Percentiles rank a stretch among this genome's conserved stretches.
Evolutionary conservation across 495 filamentous ascomycete species (phyloP).

Genomic region (Glonium stellatum): DNA sequence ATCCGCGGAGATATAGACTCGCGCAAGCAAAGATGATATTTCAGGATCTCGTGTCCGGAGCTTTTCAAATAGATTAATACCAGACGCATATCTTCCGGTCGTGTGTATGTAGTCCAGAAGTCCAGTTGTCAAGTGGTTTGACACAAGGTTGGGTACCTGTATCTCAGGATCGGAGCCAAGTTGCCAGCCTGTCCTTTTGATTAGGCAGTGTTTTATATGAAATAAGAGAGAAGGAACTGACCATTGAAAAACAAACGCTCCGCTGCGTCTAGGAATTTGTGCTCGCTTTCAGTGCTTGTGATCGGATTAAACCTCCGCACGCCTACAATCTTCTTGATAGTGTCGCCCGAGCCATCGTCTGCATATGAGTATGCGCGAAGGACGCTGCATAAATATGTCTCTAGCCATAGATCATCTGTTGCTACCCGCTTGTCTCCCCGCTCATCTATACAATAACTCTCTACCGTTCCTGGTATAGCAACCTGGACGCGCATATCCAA

Average conservation of each 20-base stretch:
- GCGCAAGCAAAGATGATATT: conserved; percentile 84
- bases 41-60: conserved; percentile 83
- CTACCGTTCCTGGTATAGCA: conserved; percentile 88
- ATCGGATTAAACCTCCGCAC: conserved; percentile 94
- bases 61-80: conserved; percentile 97
- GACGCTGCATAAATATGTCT: conserved; percentile 93
- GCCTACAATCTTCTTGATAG: conserved; percentile 87
- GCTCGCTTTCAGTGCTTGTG: conserved; percentile 93
- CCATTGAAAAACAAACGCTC: conserved; percentile 93
- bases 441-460: conserved; percentile 95
- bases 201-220: not conserved
- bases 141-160: conserved; percentile 92
- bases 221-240: conserved; percentile 33
- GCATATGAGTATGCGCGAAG: conserved; percentile 92
- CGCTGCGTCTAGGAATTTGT: conserved; percentile 90
- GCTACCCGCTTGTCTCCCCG: conserved; percentile 87
- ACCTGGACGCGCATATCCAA: conserved; percentile 98
- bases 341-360: conserved; percentile 85
- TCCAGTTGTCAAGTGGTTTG: conserved; percentile 88
- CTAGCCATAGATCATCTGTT: conserved; percentile 89
- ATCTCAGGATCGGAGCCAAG: conserved; percentile 95
- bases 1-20: conserved; percentile 83
- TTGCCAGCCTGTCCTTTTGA: conserved; percentile 62
- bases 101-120: conserved; percentile 96
- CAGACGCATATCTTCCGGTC: conserved; percentile 88